phyloP scores from a whole-genome alignment of 2,329 filamentous ascomycete species.

The Pseudocercospora pini-densiflorae region DNA sequence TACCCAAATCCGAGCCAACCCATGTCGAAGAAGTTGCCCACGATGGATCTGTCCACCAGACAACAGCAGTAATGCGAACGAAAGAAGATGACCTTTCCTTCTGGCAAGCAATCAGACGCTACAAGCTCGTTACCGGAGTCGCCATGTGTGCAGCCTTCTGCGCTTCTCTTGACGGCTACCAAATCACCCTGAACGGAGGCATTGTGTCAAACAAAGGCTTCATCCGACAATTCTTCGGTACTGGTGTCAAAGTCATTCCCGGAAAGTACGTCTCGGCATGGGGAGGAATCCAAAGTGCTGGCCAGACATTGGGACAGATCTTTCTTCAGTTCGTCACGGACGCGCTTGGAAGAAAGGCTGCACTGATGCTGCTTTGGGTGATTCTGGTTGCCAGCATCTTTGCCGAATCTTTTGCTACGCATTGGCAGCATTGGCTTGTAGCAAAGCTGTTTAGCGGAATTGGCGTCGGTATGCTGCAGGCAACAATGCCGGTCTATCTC shows the following conservation, averaged over 20 bases:
- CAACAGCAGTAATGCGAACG: conserved; percentile 2
- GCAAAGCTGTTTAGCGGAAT: conserved; percentile 41
- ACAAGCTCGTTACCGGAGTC: conserved; percentile 43
- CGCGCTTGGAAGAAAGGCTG: conserved; percentile 41
- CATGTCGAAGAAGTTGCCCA: not conserved
- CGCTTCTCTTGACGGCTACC: conserved; percentile 49
- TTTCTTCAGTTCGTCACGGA: conserved; percentile 45
- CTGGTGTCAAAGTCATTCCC: conserved; percentile 40
- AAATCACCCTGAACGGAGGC: conserved; percentile 44
- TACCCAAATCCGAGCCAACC: not conserved
- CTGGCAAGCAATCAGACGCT: conserved; percentile 44
- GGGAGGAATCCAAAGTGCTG: conserved; percentile 47
- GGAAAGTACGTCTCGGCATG: conserved; percentile 46
- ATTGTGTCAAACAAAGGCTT: conserved; percentile 49
- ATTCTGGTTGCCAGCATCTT: conserved; percentile 44
- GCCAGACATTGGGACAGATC: conserved; percentile 47
- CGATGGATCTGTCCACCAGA: not conserved
- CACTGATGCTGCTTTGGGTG: conserved; percentile 31
- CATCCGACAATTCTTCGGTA: conserved; percentile 42
- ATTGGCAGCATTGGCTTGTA: conserved; percentile 49
- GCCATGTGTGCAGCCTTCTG: conserved; percentile 50
- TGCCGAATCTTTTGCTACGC: conserved; percentile 43
- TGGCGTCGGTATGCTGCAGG: conserved; percentile 50
- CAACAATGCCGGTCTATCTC: conserved; percentile 49
- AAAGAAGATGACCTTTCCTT: conserved; percentile 43